Evolutionary conservation across 352 stramenopile genomes (phyloP).

Genomic region (Phytophthora tubulina): DNA sequence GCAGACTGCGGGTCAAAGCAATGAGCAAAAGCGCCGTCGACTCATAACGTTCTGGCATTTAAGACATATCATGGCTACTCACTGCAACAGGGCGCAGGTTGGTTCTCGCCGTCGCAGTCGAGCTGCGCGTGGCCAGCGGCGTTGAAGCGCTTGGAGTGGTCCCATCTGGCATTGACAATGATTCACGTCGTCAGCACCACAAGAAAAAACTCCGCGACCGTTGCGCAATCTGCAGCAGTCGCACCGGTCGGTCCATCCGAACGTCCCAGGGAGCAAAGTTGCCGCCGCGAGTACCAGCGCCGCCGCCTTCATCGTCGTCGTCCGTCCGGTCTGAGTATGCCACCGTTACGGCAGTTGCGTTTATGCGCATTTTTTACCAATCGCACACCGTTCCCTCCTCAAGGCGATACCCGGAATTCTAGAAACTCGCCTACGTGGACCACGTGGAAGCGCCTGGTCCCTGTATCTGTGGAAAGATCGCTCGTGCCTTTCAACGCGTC

Average conservation of each 20-base stretch:
- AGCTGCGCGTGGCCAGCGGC: conserved; percentile 67
- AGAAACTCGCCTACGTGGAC: conserved; percentile 36
- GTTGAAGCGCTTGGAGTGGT: conserved; percentile 84
- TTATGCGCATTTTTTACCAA: conserved; percentile 18
- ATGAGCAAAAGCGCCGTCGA: background rate
- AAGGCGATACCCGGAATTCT: conserved; percentile 34
- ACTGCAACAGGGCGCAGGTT: conserved; percentile 81
- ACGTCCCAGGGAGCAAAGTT: conserved; percentile 23
- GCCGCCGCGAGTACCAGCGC: conserved; percentile 22
- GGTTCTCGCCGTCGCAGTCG: conserved; percentile 63
- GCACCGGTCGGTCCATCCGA: conserved; percentile 73
- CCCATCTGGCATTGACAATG: conserved; percentile 57
- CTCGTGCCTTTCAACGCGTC: conserved; percentile 10
- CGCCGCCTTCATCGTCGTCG: conserved; percentile 27
- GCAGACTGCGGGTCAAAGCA: conserved; percentile 58
- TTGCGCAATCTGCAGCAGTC: background rate
- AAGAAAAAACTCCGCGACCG: background rate
- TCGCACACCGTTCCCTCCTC: background rate
- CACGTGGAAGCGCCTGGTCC: conserved; percentile 4
- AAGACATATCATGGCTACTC: conserved; percentile 23
- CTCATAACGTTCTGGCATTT: too few relatives aligned
- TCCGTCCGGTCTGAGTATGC: conserved; percentile 16
- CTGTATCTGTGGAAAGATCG: conserved; percentile 39
- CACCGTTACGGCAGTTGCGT: conserved; percentile 4
- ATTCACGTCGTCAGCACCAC: background rate